A percentile compares a stretch with the other conserved stretches of the same genome.
Evolutionary conservation across 1,284 basidiomycete species (phyloP).

Genomic region (Heterobasidion occidentale): DNA sequence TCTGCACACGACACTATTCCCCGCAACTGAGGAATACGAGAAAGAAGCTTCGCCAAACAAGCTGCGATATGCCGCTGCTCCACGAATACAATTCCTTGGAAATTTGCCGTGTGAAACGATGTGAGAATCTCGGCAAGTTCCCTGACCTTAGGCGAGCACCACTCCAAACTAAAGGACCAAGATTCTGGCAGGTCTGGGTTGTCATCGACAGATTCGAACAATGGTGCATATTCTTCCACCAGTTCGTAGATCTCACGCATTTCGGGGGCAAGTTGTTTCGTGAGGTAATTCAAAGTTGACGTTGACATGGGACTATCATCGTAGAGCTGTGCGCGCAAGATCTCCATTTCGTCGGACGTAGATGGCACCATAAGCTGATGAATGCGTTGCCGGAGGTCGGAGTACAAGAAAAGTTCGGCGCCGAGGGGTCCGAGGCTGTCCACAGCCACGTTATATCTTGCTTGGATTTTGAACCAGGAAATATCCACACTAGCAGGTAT

Average conservation of each 20-base stretch:
- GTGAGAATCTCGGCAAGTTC: slow-evolving; percentile 53
- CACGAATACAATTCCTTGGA: slow-evolving; percentile 80
- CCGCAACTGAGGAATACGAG: slow-evolving; percentile 46
- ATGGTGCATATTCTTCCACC: slow-evolving; percentile 39
- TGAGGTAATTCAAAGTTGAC: not conserved
- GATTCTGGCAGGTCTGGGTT: slow-evolving; percentile 27
- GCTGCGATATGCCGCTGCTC: slow-evolving; percentile 73
- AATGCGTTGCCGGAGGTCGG: slow-evolving; percentile 46
- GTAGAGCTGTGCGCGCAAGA: slow-evolving; percentile 8
- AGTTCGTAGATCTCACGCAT: slow-evolving; percentile 24
- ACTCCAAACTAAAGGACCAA: slow-evolving; percentile 35
- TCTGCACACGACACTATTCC: slow-evolving; percentile 52
- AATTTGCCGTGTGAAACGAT: slow-evolving; percentile 42
- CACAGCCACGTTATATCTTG: slow-evolving; percentile 52
- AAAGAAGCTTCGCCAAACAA: slow-evolving; percentile 59
- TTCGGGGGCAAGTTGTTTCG: slow-evolving; percentile 2
- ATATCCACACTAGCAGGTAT: slow-evolving; percentile 24
- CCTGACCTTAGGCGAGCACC: slow-evolving; percentile 68
- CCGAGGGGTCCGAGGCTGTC: slow-evolving; percentile 42
- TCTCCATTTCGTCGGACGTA: slow-evolving; percentile 35
- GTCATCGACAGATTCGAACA: slow-evolving; percentile 32
- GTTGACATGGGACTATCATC: not conserved
- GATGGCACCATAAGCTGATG: slow-evolving; percentile 27
- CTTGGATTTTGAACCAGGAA: slow-evolving; percentile 46
- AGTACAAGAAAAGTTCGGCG: slow-evolving; percentile 55